Percentiles rank a stretch among this genome's conserved stretches.
Conservation (phyloP, 768 basidiomycete genomes). For the Pleurotus pulmonarius region DNA sequence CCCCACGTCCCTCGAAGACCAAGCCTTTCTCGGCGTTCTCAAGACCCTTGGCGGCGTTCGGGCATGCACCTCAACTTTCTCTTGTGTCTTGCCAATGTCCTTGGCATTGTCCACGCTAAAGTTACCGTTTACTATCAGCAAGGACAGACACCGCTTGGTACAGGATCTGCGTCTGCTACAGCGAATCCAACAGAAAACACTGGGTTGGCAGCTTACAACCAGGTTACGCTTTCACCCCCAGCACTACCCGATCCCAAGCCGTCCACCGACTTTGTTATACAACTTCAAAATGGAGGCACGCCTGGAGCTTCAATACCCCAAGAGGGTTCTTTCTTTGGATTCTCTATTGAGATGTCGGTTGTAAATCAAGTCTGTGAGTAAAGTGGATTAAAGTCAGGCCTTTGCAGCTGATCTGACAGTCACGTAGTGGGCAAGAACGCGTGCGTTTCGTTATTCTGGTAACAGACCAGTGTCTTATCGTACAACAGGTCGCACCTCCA, state of each 20-base stretch:
- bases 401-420: not conserved
- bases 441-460: slow-evolving; percentile 13
- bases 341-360: slow-evolving; percentile 59
- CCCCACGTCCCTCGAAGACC: slow-evolving; percentile 2
- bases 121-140: slow-evolving; percentile 34
- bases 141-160: slow-evolving; percentile 23
- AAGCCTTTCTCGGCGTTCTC: slow-evolving; percentile 7
- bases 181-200: slow-evolving; percentile 40
- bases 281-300: slow-evolving; percentile 33
- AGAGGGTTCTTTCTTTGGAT: slow-evolving; percentile 47
- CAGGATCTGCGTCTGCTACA: slow-evolving; percentile 16
- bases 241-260: slow-evolving; percentile 43
- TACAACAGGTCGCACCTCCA: slow-evolving; percentile 39
- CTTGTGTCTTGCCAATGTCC: slow-evolving; percentile 7
- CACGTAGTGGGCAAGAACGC: slow-evolving; percentile 31
- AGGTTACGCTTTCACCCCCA: slow-evolving; percentile 45
- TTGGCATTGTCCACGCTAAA: slow-evolving; percentile 11
- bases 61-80: slow-evolving; percentile 5
- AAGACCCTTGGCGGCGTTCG: slow-evolving; percentile 1
- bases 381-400: not conserved
- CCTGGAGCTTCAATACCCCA: slow-evolving; percentile 32
- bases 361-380: slow-evolving; percentile 48
- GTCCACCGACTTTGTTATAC: slow-evolving; percentile 39
- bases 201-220: slow-evolving; percentile 52
- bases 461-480: not conserved